These are phyloP conservation scores for Cadophora gregata DNA, from an alignment of 2,329 filamentous ascomycete species.

Conservation along the genomic window DNA sequence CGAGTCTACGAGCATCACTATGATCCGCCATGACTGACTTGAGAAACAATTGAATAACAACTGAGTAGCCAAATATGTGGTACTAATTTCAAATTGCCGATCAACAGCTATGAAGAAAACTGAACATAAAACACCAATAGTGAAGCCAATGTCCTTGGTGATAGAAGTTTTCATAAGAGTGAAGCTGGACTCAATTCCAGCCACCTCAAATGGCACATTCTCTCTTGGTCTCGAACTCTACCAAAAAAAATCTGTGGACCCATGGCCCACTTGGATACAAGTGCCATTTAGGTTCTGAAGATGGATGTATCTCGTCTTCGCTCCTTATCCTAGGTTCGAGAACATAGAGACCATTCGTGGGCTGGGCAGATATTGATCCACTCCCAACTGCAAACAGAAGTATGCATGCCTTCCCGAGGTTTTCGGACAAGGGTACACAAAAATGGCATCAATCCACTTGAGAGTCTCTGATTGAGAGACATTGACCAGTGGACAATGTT, in stretches of 20 bases:
- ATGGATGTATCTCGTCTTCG: no score
- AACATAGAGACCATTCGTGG: no score
- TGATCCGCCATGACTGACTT: constrained; percentile 1
- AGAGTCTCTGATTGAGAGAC: no score
- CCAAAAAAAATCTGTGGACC: neutral
- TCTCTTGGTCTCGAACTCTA: neutral
- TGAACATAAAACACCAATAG: neutral
- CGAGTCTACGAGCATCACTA: neutral
- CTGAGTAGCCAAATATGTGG: neutral
- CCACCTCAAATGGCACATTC: neutral
- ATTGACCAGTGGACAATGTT: no score
- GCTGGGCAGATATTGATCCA: no score
- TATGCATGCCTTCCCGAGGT: no score
- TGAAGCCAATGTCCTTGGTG: neutral
- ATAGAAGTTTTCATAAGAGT: neutral
- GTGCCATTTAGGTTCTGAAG: neutral
- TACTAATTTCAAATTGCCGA: neutral
- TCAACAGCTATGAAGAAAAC: neutral
- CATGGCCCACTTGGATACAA: no score
- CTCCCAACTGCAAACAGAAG: no score
- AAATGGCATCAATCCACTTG: no score
- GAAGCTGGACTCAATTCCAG: neutral
- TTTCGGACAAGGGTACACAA: no score
- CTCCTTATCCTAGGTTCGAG: no score
- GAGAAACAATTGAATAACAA: neutral